phyloP scores from a whole-genome alignment of 305 asterid species.

The Rubia peregrina region DNA sequence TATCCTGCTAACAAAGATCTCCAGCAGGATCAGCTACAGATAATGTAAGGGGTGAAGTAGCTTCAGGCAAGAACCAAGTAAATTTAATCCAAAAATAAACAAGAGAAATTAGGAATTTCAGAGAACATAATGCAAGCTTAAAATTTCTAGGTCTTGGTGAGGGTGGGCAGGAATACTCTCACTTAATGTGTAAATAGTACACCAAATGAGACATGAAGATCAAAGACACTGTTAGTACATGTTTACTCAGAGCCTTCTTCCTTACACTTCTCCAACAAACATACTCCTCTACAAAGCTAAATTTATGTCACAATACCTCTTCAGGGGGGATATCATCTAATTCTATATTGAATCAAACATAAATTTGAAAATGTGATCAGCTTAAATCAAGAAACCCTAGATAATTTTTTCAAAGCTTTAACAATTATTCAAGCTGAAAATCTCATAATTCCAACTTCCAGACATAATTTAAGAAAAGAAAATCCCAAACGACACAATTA shows the following conservation, averaged over 20 bases:
- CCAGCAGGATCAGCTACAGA: not conserved
- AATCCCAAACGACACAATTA: not conserved
- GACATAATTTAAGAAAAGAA: conserved; percentile 13
- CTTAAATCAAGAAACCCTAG: not conserved
- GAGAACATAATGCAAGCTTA: not conserved
- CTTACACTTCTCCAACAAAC: not conserved
- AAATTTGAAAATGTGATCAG: not conserved
- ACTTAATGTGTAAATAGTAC: not conserved
- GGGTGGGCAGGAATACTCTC: not conserved
- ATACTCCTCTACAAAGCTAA: not conserved
- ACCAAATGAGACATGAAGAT: not conserved
- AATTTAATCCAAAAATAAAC: not conserved
- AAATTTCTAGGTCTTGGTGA: not conserved
- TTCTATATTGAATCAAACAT: not conserved
- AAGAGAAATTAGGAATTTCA: not conserved
- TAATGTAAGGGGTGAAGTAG: not conserved
- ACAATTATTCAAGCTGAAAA: not conserved
- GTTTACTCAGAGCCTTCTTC: not conserved
- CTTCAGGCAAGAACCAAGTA: not conserved
- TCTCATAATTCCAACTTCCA: not conserved
- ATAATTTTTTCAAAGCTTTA: not conserved
- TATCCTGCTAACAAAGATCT: not conserved
- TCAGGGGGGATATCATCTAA: not conserved
- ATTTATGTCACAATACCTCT: not conserved
- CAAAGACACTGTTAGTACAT: not conserved